These are phyloP conservation scores for Aspergillus carlsbadensis DNA, from an alignment of 495 filamentous ascomycete genomes.

Conservation along the genomic window DNA sequence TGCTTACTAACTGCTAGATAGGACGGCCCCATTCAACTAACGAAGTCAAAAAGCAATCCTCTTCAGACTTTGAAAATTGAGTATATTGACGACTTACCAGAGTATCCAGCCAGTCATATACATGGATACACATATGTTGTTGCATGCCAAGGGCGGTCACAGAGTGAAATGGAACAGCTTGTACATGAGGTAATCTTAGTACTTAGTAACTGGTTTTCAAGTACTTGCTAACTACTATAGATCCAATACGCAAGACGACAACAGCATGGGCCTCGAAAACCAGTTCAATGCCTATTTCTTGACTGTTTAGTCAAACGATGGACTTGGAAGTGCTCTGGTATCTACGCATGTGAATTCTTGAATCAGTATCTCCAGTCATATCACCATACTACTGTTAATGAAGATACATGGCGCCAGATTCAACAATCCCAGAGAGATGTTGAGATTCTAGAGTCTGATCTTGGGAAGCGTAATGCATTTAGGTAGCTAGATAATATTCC, in stretches of 20 bases:
- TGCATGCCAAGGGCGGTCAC: not conserved
- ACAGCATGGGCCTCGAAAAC: not conserved
- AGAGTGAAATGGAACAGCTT: conserved; percentile 5
- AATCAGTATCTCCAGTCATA: not conserved
- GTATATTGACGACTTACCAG: conserved; percentile 14
- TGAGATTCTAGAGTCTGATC: conserved; percentile 1
- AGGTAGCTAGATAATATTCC: not conserved
- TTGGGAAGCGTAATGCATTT: conserved; percentile 9
- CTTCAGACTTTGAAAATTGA: not conserved
- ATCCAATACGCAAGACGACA: conserved; percentile 8
- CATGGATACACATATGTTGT: conserved; percentile 16
- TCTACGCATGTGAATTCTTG: conserved; percentile 12
- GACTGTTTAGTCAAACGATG: conserved; percentile 2
- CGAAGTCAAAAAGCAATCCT: not conserved
- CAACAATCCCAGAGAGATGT: not conserved
- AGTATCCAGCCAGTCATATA: conserved; percentile 10
- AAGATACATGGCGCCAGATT: conserved; percentile 1
- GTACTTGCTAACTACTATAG: not conserved
- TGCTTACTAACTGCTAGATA: no score
- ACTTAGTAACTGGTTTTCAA: conserved; percentile 3
- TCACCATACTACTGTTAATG: conserved; percentile 12
- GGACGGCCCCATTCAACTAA: not conserved
- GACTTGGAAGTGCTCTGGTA: conserved; percentile 13
- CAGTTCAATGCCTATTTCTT: conserved; percentile 3
- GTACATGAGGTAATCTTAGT: conserved; percentile 9